These are phyloP conservation scores for Mollisiaceae sp. DNA, from an alignment of 2,329 filamentous ascomycete species.

Conservation along the genomic window DNA sequence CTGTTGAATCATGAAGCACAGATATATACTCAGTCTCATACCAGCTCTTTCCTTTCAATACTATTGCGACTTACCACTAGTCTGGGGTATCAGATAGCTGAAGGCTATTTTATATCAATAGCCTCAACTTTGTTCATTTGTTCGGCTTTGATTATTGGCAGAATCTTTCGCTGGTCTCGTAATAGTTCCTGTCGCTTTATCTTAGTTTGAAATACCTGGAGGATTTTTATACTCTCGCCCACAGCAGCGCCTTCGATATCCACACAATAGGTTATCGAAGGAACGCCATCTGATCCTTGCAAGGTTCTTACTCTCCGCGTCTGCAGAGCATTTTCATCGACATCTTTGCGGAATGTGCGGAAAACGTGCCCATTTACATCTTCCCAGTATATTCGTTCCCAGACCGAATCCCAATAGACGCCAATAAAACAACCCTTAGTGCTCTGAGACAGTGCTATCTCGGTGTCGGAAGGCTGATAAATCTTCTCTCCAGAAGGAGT, in stretches of 20 bases:
- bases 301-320: background rate
- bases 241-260: background rate
- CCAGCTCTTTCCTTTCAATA: too few relatives aligned
- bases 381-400: background rate
- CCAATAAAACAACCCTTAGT: background rate
- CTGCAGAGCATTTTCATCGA: conserved; percentile 9
- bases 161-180: too few relatives aligned
- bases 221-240: background rate
- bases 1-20: too few relatives aligned
- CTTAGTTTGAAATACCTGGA: background rate
- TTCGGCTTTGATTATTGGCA: too few relatives aligned
- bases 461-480: background rate
- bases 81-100: too few relatives aligned
- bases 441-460: background rate
- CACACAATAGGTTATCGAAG: background rate
- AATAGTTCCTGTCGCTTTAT: background rate
- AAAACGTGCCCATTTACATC: background rate
- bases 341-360: conserved; percentile 1
- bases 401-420: background rate
- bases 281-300: background rate
- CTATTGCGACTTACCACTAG: too few relatives aligned
- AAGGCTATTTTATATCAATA: too few relatives aligned
- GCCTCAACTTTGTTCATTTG: too few relatives aligned
- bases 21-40: too few relatives aligned
- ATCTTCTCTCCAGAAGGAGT: conserved; percentile 3